Evolutionary conservation across 352 stramenopile species (phyloP).

Genomic region (Phytophthora litchii): DNA sequence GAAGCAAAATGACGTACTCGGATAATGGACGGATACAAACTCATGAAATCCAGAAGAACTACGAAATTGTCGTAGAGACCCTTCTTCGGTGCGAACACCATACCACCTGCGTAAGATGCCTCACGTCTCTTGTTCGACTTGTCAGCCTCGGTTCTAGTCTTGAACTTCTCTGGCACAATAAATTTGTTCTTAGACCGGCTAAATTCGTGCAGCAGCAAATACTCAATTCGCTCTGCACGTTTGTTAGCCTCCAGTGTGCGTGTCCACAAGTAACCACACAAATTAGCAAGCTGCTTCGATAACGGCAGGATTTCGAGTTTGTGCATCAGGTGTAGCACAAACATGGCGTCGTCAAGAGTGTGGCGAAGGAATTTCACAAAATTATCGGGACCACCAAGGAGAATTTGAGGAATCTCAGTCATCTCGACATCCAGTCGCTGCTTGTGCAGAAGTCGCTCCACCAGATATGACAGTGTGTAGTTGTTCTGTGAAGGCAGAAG

Average conservation of each 20-base stretch:
- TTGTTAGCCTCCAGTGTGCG: conserved; percentile 97
- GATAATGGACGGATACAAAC: conserved; percentile 99
- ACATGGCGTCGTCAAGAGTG: conserved; percentile 96
- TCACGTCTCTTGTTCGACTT: conserved; percentile 67
- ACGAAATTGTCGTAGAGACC: conserved; percentile 99
- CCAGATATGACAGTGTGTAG: conserved; percentile 96
- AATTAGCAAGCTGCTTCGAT: conserved; percentile 98
- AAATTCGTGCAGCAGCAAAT: conserved; percentile 99
- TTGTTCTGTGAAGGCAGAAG: conserved; percentile 97
- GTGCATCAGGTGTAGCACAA: conserved; percentile 97
- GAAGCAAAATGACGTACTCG: conserved; percentile 45
- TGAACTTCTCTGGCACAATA: conserved; percentile 96
- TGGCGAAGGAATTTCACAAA: conserved; percentile 95
- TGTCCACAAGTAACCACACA: conserved; percentile 98
- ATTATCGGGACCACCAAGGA: conserved; percentile 85
- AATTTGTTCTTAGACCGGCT: conserved; percentile 95
- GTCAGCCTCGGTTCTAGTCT: conserved; percentile 67
- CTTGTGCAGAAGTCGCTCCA: conserved; percentile 90
- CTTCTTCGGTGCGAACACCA: conserved; percentile 99
- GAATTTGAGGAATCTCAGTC: conserved; percentile 94
- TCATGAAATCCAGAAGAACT: conserved; percentile 99
- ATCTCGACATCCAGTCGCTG: conserved; percentile 94
- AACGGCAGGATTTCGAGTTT: conserved; percentile 98
- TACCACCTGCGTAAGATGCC: conserved; percentile 97
- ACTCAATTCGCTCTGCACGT: conserved; percentile 98